A percentile compares a stretch with the other conserved stretches of the same genome.
phyloP scores from a whole-genome alignment of 129 eudicot species.

The Oenanthe sinensis region DNA sequence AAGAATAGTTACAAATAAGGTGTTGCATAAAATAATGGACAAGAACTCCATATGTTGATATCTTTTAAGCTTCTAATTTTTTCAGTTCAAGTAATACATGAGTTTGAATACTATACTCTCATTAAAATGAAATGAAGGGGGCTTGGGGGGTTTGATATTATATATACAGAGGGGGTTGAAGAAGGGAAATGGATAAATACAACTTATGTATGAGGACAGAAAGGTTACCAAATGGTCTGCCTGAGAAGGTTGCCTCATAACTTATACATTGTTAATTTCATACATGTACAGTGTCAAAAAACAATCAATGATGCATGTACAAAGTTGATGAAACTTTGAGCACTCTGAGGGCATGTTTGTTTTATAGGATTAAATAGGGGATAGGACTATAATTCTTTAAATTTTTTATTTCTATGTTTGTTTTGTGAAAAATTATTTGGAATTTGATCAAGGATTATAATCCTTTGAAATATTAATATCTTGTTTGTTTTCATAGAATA shows the following conservation, averaged over 20 bases:
- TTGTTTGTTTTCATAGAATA: no score
- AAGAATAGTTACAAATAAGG: constrained; percentile 38
- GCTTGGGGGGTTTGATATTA: constrained; percentile 13
- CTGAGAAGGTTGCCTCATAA: neutral
- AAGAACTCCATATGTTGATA: constrained; percentile 24
- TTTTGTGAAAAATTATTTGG: no score
- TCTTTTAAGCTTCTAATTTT: constrained; percentile 4
- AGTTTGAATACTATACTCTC: neutral
- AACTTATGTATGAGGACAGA: neutral
- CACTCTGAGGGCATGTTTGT: no score
- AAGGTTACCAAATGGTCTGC: neutral
- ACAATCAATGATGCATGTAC: neutral
- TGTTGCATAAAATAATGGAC: constrained; percentile 22
- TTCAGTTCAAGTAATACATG: neutral
- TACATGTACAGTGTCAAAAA: neutral
- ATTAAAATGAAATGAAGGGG: constrained; percentile 17
- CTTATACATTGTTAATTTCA: neutral
- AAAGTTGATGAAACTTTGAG: neutral
- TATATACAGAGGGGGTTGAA: constrained; percentile 28
- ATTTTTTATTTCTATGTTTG: no score
- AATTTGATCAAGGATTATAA: no score
- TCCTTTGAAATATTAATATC: no score
- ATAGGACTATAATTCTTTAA: no score
- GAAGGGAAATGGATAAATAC: constrained; percentile 7
- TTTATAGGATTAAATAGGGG: no score